Conservation (phyloP, 129 eudicot species). For the Oenanthe sinensis region DNA sequence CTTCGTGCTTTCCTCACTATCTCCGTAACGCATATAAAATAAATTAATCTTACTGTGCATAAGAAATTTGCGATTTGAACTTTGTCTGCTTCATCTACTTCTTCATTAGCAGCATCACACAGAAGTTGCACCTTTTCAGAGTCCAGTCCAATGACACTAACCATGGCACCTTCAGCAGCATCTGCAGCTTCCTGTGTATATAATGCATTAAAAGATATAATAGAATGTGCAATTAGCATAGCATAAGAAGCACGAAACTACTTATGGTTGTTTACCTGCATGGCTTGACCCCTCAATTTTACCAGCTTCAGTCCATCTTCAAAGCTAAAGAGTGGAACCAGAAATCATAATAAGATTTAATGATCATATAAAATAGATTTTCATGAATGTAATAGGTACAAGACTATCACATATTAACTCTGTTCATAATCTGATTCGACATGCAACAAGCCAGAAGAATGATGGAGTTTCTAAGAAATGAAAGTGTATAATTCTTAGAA, state of each 20-base stretch:
- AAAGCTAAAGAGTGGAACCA: slow-evolving; percentile 38
- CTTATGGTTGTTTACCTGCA: slow-evolving; percentile 51
- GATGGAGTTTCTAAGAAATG: background rate
- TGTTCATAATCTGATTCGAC: background rate
- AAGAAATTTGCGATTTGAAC: slow-evolving; percentile 95
- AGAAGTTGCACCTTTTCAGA: slow-evolving; percentile 76
- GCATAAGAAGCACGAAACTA: background rate
- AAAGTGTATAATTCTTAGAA: background rate
- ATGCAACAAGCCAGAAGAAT: background rate
- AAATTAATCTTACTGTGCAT: slow-evolving; percentile 50
- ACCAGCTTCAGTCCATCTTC: slow-evolving; percentile 98
- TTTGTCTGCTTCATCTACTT: slow-evolving; percentile 71
- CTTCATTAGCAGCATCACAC: slow-evolving; percentile 95
- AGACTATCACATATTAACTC: background rate
- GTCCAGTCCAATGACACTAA: slow-evolving; percentile 87
- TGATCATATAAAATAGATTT: background rate
- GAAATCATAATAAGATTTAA: background rate
- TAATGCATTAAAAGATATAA: background rate
- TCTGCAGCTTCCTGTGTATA: slow-evolving; percentile 76
- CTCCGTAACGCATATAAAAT: background rate
- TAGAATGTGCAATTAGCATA: background rate
- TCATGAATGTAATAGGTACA: background rate
- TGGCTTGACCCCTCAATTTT: slow-evolving; percentile 93
- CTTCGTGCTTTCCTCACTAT: background rate
- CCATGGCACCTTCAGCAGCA: slow-evolving; percentile 98